A percentile compares a stretch with the other conserved stretches of the same genome.
These are phyloP conservation scores for Kodamaea fukazawae DNA, from an alignment of 805 yeast genomes.

Conservation along the genomic window DNA sequence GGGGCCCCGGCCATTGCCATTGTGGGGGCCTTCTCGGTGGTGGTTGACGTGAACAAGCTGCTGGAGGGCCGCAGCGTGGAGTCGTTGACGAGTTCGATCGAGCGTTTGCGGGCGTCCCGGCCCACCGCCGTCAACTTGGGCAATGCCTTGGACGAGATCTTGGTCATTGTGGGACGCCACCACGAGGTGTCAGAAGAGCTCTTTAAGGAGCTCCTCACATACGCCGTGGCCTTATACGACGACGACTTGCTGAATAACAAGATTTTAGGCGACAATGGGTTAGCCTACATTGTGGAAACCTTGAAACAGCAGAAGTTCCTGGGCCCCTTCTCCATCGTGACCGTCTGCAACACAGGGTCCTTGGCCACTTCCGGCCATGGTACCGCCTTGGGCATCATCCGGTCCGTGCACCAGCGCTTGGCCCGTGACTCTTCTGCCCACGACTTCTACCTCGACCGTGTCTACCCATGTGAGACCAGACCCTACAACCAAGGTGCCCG, in stretches of 20 bases:
- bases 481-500: conserved; percentile 97
- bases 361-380: conserved; percentile 98
- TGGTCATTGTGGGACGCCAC: conserved; percentile 21
- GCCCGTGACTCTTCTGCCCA: conserved; percentile 25
- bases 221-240: conserved; percentile 56
- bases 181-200: conserved; percentile 14
- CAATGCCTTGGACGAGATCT: conserved; percentile 62
- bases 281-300: conserved; percentile 54
- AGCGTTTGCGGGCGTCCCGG: conserved; percentile 69
- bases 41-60: conserved; percentile 56
- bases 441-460: conserved; percentile 58
- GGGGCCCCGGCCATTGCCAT: conserved; percentile 99
- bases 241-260: conserved; percentile 79
- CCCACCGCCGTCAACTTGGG: conserved; percentile 95
- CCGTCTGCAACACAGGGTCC: conserved; percentile 96
- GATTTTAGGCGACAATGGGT: conserved; percentile 78
- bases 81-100: conserved; percentile 48
- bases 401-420: conserved; percentile 58
- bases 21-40: conserved; percentile 82
- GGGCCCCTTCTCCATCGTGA: conserved; percentile 76
- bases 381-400: conserved; percentile 89
- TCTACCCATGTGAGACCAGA: conserved; percentile 88
- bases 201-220: conserved; percentile 36
- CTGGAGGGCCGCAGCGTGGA: conserved; percentile 22
- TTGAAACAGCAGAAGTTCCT: conserved; percentile 47